Conservation (phyloP, 805 yeast species). For the Groenewaldozyma tartarivorans region DNA sequence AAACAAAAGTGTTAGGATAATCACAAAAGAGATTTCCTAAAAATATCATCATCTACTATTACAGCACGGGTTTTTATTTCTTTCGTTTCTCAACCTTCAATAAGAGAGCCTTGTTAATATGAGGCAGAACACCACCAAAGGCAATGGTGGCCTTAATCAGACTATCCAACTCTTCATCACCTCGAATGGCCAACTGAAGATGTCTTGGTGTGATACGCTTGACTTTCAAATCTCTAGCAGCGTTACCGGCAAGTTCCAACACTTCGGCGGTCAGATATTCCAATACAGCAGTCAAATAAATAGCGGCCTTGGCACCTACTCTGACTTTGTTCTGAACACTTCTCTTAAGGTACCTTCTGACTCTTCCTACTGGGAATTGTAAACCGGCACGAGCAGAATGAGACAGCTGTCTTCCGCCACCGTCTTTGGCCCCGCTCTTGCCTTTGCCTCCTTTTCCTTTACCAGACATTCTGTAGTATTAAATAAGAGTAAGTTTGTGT, state of each 20-base stretch:
- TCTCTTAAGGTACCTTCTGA: conserved; percentile 88
- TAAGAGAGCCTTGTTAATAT: conserved; percentile 72
- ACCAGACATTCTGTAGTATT: no score
- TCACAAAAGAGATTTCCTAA: neutral
- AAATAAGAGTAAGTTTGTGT: no score
- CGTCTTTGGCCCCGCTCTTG: conserved; percentile 75
- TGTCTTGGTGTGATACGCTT: conserved; percentile 98
- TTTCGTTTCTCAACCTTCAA: conserved; percentile 58
- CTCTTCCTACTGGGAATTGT: conserved; percentile 95
- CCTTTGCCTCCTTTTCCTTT: conserved; percentile 97
- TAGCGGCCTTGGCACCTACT: conserved; percentile 86
- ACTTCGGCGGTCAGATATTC: conserved; percentile 97
- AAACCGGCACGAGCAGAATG: conserved; percentile 93
- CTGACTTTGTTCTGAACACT: conserved; percentile 77
- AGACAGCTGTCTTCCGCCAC: conserved; percentile 52
- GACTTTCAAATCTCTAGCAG: conserved; percentile 90
- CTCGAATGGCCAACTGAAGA: conserved; percentile 92
- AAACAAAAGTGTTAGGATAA: no score
- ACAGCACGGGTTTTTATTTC: conserved; percentile 3
- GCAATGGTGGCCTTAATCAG: conserved; percentile 87
- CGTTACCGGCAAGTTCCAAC: conserved; percentile 95
- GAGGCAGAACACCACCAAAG: conserved; percentile 96
- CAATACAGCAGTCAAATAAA: conserved; percentile 88
- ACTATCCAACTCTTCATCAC: conserved; percentile 94
- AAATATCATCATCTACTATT: neutral